Evolutionary conservation across 1,139 yeast species (phyloP).

Genomic region (Yamadazyma membranifaciens): DNA sequence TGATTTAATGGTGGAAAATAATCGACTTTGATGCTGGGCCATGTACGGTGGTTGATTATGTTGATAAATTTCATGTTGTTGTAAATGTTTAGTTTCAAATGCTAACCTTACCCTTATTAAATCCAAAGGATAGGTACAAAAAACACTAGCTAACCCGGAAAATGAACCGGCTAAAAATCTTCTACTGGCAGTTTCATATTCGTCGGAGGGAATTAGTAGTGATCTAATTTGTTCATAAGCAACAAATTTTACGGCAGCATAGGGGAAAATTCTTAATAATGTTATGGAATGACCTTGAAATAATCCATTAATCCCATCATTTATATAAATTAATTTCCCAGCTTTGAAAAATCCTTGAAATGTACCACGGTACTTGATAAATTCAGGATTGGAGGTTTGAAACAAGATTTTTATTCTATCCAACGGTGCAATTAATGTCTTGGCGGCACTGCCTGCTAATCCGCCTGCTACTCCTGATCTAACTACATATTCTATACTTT

Average conservation of each 20-base stretch:
- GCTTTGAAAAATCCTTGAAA: conserved; percentile 76
- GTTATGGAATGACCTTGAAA: conserved; percentile 97
- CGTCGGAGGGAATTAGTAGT: conserved; percentile 69
- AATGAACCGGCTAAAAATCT: conserved; percentile 87
- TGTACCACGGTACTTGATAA: conserved; percentile 75
- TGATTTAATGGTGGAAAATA: conserved; percentile 49
- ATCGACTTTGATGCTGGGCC: conserved; percentile 47
- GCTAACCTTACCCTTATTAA: conserved; percentile 89
- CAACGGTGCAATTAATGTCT: conserved; percentile 90
- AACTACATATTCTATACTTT: conserved; percentile 72
- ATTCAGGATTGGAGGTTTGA: conserved; percentile 93
- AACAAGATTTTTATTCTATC: conserved; percentile 93
- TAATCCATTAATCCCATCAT: conserved; percentile 79
- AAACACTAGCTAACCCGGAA: conserved; percentile 84
- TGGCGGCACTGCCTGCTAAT: conserved; percentile 91
- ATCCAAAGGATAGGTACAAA: conserved; percentile 90
- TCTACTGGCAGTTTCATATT: conserved; percentile 75
- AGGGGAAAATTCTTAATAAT: conserved; percentile 85
- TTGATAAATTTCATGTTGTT: conserved; percentile 22
- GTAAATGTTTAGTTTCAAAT: conserved; percentile 62
- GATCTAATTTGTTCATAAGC: conserved; percentile 92
- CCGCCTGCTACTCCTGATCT: conserved; percentile 95
- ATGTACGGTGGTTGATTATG: conserved; percentile 24
- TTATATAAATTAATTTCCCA: conserved; percentile 58
- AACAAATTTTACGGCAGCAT: conserved; percentile 97